Conservation (phyloP, 345 rosid genomes). For the Microcos paniculata region DNA sequence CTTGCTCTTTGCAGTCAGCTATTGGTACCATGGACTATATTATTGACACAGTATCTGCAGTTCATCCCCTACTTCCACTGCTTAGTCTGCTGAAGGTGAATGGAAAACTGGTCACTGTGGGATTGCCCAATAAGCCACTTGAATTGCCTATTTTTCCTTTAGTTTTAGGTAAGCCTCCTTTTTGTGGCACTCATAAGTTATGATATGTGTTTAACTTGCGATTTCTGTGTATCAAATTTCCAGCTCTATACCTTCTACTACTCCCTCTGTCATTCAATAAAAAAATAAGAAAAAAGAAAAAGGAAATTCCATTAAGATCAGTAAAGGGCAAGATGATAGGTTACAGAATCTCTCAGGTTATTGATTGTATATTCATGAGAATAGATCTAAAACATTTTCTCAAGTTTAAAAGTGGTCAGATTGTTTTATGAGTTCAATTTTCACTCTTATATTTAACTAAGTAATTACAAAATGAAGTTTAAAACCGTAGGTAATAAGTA, state of each 20-base stretch:
- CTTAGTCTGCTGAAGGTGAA: slow-evolving; percentile 65
- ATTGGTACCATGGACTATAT: slow-evolving; percentile 75
- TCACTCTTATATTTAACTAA: neutral
- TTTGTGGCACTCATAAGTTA: neutral
- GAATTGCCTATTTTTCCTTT: slow-evolving; percentile 75
- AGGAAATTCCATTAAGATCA: neutral
- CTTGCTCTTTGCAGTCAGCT: slow-evolving; percentile 48
- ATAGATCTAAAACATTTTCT: neutral
- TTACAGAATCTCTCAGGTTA: neutral
- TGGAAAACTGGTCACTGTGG: slow-evolving; percentile 73
- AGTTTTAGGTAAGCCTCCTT: slow-evolving; percentile 46
- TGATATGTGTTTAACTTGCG: neutral
- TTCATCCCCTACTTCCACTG: slow-evolving; percentile 67
- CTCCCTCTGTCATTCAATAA: neutral
- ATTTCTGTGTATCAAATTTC: neutral
- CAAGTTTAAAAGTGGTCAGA: neutral
- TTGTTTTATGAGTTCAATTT: neutral
- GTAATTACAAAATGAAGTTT: neutral
- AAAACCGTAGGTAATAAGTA: neutral
- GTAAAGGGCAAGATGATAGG: neutral
- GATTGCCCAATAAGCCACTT: slow-evolving; percentile 76
- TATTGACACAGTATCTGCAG: slow-evolving; percentile 83
- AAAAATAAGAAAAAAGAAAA: too few species aligned
- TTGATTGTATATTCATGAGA: neutral
- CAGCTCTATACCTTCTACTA: neutral